Evolutionary conservation across 148 eudicot genomes (phyloP), one percentile per base, ranked within the genome.

Genomic region (Vaccinium myrtillus): DNA sequence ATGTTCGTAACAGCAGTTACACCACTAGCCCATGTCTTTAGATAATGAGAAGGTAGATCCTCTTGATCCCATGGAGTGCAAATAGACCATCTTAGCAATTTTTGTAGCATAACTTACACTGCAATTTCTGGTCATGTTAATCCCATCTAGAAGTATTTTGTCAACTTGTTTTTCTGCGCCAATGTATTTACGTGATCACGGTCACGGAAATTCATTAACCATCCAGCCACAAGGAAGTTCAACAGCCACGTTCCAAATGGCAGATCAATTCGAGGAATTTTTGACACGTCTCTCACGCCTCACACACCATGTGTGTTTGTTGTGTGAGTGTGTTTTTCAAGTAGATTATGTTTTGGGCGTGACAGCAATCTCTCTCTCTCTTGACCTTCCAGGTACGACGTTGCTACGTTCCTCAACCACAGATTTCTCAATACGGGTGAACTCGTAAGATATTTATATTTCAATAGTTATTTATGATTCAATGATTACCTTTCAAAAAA

Each of bases 301-400:
- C 39, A 25, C 69, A n/a, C n/a, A 21, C 69, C 27, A 63, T 21
- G 27, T n/a, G 23, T 16, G 19, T 6, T 21, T 58, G 23, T 1
- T 0, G 56, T 1, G 63, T 58, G 16, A 5, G 2, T 69, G 1
- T 30, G 8, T 27, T 13, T 69, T 30, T 69, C 36, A 69, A 14
- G 74, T 30, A 1, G 13, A 14, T 13, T 30, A 11, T 69, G 36
- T 69, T 69, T 69, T 69, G 16, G 14, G 5, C 2, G 16, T 82
- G 8, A 82, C 71, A 55, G 43, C 79, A 36, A 11, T 30, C 4
- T 49, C 48, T 61, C 3, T 63, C 59, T 74, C 79, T 84, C 61
- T 75, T 89, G 83, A 6, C 78, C 54, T 90, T 83, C 75, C 88
- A 97, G 99, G 99, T 97, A 89, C 82, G 99, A 97, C 73, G 99